Base-by-base conservation (phyloP, 768 basidiomycete species). In the Leucogyrophana mollusca region DNA sequence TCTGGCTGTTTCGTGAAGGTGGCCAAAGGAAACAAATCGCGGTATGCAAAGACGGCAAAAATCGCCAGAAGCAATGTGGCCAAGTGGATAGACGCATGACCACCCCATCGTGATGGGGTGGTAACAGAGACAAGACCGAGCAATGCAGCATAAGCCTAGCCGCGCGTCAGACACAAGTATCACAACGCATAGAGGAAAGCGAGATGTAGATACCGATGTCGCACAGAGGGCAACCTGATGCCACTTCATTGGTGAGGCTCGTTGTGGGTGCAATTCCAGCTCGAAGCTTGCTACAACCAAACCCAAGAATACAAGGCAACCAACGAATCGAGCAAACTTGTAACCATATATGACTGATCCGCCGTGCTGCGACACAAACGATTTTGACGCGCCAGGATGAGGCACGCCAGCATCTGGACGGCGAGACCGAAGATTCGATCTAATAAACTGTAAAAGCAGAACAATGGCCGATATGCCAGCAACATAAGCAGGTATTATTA, bases 11-110 rank as follows among this genome's bases (percentile, higher is more conserved):
- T 62, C n/a, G 68, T 70, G 60, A 69, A 83, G 0, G 82, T 85
- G 13, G 72, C 64, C 8, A 85, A 56, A 13, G 85, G 85, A 59
- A 71, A 83, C 5, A 87, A 40, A 55, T 80, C 76, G n/a, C 83
- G 74, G 54, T 81, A 82, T 25, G 65, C 62, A 53, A 74, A 85
- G 8, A 82, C 68, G 9, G 53, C 52, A 57, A 79, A 77, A 4
- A 67, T 67, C 21, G 67, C 62, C 14, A 81, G 52, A 9, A 84
- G 61, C 2, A 85, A 53, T 14, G 66, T 57, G 46, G 72, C 72
- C 51, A 80, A 61, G 55, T 85, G 83, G 8, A 60, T 40, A 27
- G 44, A 41, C 23, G 61, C 55, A n/a, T 62, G 55, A 6, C 56
- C 45, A 24, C 66, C 66, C 42, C 67, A 58, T 8, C 55, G 57